These are phyloP conservation scores for Houttuynia cordata DNA, from an alignment of 164 flowering plant genomes.

Conservation along the genomic window DNA sequence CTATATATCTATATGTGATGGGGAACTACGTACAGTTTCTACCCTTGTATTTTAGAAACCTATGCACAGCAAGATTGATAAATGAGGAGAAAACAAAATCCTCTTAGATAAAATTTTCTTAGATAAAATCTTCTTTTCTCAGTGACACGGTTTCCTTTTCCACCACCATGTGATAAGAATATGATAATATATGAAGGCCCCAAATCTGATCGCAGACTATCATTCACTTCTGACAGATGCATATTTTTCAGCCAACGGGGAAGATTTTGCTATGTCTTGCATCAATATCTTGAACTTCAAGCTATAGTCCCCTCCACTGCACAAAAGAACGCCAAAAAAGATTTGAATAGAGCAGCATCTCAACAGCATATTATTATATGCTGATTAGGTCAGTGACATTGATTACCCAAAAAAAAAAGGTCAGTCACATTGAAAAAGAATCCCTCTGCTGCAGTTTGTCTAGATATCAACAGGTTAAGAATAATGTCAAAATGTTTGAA, in stretches of 20 bases:
- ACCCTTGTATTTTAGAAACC: no score
- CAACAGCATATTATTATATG: not conserved
- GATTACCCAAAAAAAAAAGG: no score
- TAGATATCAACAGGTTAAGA: no score
- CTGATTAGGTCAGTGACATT: no score
- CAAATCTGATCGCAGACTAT: slow-evolving; percentile 2
- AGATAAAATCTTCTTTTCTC: not conserved
- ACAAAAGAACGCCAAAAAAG: slow-evolving; percentile 2
- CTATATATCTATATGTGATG: no score
- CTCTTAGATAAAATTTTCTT: not conserved
- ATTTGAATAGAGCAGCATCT: not conserved
- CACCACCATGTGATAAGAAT: no score
- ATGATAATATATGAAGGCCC: no score
- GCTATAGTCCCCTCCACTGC: slow-evolving; percentile 95
- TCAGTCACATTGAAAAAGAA: no score
- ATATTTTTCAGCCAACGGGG: slow-evolving; percentile 55
- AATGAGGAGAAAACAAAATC: not conserved
- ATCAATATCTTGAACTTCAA: slow-evolving; percentile 76
- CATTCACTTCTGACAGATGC: slow-evolving; percentile 75
- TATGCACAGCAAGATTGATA: not conserved
- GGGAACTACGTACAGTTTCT: no score
- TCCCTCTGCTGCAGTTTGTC: no score
- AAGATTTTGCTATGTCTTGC: slow-evolving; percentile 54
- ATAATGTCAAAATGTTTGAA: no score
- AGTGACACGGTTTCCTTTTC: no score